Evolutionary conservation across 148 eudicot species (phyloP).

Genomic region (Tetragonia tetragonoides): DNA sequence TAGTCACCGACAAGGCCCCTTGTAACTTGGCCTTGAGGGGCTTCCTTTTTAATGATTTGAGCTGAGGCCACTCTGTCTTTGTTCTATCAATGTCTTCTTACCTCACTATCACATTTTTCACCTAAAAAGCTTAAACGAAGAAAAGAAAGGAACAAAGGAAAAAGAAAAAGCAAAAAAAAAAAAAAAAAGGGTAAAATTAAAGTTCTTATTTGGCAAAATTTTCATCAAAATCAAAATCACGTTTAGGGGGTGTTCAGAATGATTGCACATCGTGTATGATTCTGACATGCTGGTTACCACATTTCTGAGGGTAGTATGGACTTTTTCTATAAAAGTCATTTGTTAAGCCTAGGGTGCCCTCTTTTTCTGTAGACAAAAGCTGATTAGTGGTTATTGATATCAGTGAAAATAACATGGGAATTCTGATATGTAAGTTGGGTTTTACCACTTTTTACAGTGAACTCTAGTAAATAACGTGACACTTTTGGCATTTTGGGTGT

Average conservation of each 20-base stretch:
- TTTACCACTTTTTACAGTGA: slow-evolving; percentile 16
- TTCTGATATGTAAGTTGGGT: neutral
- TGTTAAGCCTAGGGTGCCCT: slow-evolving; percentile 22
- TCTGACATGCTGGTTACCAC: slow-evolving; percentile 14
- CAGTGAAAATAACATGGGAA: neutral
- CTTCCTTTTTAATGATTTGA: slow-evolving; percentile 13
- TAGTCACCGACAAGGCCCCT: slow-evolving; percentile 29
- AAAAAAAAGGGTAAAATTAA: neutral
- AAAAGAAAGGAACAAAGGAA: neutral
- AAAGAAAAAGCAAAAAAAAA: neutral
- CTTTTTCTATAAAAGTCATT: slow-evolving; percentile 9
- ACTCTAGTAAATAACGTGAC: slow-evolving; percentile 13
- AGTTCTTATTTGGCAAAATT: slow-evolving; percentile 1
- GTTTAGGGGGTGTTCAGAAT: slow-evolving; percentile 17
- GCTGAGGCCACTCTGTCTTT: slow-evolving; percentile 10
- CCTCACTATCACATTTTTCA: slow-evolving; percentile 18
- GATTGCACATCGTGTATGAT: slow-evolving; percentile 26
- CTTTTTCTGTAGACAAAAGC: slow-evolving; percentile 27
- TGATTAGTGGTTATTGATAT: slow-evolving; percentile 21
- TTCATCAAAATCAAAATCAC: slow-evolving; percentile 17
- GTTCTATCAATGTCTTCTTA: slow-evolving; percentile 19
- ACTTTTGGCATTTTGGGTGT: slow-evolving; percentile 2
- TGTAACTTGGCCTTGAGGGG: slow-evolving; percentile 3
- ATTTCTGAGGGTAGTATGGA: slow-evolving; percentile 26
- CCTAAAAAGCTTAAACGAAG: slow-evolving; percentile 13